These are phyloP conservation scores for Raddia distichophylla DNA, from an alignment of 176 grass and related monocot species.

Conservation along the genomic window DNA sequence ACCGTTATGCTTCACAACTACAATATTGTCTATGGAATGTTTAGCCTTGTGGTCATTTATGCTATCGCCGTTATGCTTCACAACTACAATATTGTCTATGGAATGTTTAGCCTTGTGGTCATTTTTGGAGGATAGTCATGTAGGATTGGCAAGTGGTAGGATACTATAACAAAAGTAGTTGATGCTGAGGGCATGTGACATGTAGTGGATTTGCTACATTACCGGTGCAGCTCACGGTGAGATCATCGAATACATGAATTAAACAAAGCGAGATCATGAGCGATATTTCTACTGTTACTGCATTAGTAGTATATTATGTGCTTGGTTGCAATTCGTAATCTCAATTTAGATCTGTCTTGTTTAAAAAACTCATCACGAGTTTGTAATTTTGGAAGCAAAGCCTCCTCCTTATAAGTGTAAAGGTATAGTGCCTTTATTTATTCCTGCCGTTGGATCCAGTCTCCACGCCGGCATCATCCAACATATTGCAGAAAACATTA, in stretches of 20 bases:
- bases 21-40: not conserved
- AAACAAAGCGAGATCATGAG: not conserved
- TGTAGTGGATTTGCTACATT: not conserved
- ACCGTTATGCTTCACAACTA: not conserved
- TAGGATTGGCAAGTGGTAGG: slow-evolving; percentile 18
- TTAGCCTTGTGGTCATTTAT: slow-evolving; percentile 30
- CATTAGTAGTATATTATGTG: slow-evolving; percentile 1
- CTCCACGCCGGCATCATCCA: too few species aligned
- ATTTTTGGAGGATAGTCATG: slow-evolving; percentile 4
- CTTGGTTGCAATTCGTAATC: not conserved
- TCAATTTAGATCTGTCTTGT: too few species aligned
- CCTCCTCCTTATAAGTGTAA: too few species aligned
- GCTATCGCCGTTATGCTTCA: too few species aligned
- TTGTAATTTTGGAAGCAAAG: too few species aligned
- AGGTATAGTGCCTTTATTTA: too few species aligned
- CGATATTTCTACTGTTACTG: not conserved
- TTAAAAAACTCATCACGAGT: too few species aligned
- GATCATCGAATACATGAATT: not conserved
- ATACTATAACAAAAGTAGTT: not conserved
- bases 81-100: not conserved
- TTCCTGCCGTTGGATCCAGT: too few species aligned
- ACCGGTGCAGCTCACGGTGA: not conserved
- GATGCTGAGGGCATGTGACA: not conserved
- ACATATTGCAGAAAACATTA: too few species aligned
- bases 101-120: slow-evolving; percentile 23